Base-by-base conservation (phyloP, 345 rosid species). In the Bruguiera gymnorhiza region DNA sequence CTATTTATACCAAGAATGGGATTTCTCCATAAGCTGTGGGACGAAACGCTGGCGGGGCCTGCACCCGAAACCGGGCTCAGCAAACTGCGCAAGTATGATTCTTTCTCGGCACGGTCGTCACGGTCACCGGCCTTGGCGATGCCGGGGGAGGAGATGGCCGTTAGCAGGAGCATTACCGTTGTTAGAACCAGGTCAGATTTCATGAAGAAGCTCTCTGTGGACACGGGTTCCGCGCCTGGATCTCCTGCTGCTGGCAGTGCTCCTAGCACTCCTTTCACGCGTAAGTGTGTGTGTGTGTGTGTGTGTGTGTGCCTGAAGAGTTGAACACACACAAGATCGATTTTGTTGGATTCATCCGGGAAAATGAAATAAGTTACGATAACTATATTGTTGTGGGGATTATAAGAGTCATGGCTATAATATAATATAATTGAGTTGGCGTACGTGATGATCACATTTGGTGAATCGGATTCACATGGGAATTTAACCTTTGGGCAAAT, bases 11-110 rank as follows among this genome's bases (percentile, higher is more conserved):
- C 29, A 68, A 54, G 30, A 20, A 92, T 93, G 97, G 89, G 91
- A 43, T 82, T 93, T 21, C 87, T 89, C 36, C 87, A 90, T 74
- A 87, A 87, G 81, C 80, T 93, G 15, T 93, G 98, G 98, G 96
- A 93, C 83, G 97, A 93, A 85, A 90, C 96, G 50, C 82, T 93
- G 26, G 96, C 96, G 34, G 97, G 98, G 26, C 97, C 98, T 0
- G n/a, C 84, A 13, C 98, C 96, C 1, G 96, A 93, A 15, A 60
- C 86, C 10, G 97, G 91, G 63, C 77, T 89, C 4, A 81, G 82
- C 53, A 86, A 79, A 72, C 79, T 91, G 64, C 83, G 89, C 50
- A 86, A 84, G 73, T 76, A 82, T 30, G 69, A 80, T 65, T 89
- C 97, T 4, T 79, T 83, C 72, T 55, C 86, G 60, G 77, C 63